A percentile compares a stretch with the other conserved stretches of the same genome.
phyloP scores from a whole-genome alignment of 1,284 basidiomycete genomes.

The Ceratobasidium sp. region DNA sequence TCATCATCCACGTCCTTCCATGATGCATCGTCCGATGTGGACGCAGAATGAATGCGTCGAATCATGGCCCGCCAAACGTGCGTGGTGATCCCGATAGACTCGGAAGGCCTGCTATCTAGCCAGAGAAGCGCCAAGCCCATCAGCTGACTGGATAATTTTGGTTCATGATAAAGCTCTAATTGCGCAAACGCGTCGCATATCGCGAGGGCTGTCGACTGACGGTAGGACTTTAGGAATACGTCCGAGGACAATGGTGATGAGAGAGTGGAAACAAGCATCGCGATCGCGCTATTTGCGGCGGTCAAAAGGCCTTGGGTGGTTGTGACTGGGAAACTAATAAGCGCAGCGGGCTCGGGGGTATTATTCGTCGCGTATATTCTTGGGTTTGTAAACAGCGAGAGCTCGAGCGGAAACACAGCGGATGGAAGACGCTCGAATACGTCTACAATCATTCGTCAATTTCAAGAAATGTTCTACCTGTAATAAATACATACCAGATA shows the following conservation, averaged over 20 bases:
- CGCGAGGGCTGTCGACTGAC: conserved; percentile 16
- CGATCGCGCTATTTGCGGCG: neutral
- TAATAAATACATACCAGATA: conserved; percentile 5
- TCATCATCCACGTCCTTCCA: conserved; percentile 37
- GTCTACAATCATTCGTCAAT: neutral
- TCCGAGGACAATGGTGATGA: conserved; percentile 15
- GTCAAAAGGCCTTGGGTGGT: neutral
- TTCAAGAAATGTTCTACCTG: neutral
- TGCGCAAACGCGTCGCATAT: conserved; percentile 7
- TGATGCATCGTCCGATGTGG: neutral
- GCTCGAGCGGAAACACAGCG: conserved; percentile 11
- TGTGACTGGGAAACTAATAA: conserved; percentile 7
- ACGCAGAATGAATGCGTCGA: conserved; percentile 24
- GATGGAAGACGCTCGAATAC: conserved; percentile 1
- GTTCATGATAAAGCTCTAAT: conserved; percentile 11
- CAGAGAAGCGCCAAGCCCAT: neutral
- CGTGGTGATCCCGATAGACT: conserved; percentile 3
- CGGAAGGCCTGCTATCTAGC: conserved; percentile 7
- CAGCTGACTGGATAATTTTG: conserved; percentile 1
- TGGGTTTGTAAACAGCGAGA: conserved; percentile 13
- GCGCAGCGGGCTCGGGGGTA: conserved; percentile 1
- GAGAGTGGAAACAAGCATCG: conserved; percentile 11
- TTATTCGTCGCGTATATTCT: conserved; percentile 13
- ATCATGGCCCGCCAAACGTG: conserved; percentile 21
- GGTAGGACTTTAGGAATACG: conserved; percentile 21